Base-by-base conservation (phyloP, 257 asterid species). In the Verbena officinalis region DNA sequence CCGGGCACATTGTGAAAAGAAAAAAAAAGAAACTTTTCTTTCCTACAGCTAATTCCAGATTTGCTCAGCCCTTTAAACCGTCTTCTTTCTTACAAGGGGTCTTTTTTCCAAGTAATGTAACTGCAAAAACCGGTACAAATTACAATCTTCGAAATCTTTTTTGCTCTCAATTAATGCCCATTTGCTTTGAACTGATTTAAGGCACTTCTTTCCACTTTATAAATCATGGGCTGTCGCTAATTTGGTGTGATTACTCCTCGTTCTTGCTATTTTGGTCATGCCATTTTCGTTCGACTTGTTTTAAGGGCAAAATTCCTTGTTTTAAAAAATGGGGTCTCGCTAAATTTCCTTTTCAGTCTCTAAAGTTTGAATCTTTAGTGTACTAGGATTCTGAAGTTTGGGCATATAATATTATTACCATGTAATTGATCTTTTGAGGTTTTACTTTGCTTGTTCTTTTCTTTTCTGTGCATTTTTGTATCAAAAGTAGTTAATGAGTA, bases 161-260 rank as follows among this genome's bases (percentile, higher is more conserved):
- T 5, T 27, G 27, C 65, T 0, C 30, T 53, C 73, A 65, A 24
- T 75, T 43, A 64, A 67, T 74, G 73, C 86, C 45, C 45, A n/a
- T 73, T 70, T 56, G 59, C 75, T 70, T 59, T 50, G 33, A 69
- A 33, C 54, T 69, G 64, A 59, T 65, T 46, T 72, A 55, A 70
- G 17, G 13, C 64, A 64, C 67, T 59, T 19, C 31, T 49, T 31
- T 67, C 59, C 57, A 4, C 52, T 65, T 17, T 58, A 54, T 58
- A 56, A 64, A 59, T 59, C 68, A 81, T 78, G 84, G 77, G 77
- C 65, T 76, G 67, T 40, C 84, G 79, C 66, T 82, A 73, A 71
- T 70, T 75, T 59, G 49, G 40, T 23, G 38, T 0, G 57, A 44
- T 64, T 54, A 40, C 72, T 55, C 33, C 70, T 15, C 14, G 42